Conservation (phyloP, 2,329 filamentous ascomycete species). For the Fusarium annulatum region DNA sequence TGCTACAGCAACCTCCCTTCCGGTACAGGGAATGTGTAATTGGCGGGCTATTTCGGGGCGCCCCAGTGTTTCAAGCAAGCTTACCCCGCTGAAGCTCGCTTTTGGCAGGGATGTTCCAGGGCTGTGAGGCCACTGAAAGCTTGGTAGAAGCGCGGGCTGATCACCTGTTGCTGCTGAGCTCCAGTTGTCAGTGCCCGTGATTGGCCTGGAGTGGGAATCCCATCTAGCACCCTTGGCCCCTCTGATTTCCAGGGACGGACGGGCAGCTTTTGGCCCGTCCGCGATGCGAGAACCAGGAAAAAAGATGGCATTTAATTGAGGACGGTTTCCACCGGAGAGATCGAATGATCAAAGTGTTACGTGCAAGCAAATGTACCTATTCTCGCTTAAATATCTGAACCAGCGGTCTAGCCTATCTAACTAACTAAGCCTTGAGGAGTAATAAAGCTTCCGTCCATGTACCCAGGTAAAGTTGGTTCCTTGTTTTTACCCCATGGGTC, state of each 20-base stretch:
- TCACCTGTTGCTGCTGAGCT: slow-evolving; percentile 26
- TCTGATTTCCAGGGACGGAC: slow-evolving; percentile 24
- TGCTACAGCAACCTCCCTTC: slow-evolving; percentile 39
- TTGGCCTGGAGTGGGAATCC: slow-evolving; percentile 15
- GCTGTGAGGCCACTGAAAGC: slow-evolving; percentile 35
- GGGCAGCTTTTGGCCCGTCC: slow-evolving; percentile 33
- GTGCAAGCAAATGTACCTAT: background rate
- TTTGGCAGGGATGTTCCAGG: slow-evolving; percentile 28
- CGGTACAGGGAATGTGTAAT: slow-evolving; percentile 5
- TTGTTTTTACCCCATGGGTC: slow-evolving; percentile 17
- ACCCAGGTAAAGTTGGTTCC: slow-evolving; percentile 7
- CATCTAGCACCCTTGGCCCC: slow-evolving; percentile 13
- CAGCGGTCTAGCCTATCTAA: background rate
- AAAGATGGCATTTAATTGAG: slow-evolving; percentile 20
- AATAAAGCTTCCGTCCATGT: background rate
- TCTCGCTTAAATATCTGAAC: slow-evolving; percentile 5
- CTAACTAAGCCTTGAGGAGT: background rate
- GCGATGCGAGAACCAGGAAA: slow-evolving; percentile 22
- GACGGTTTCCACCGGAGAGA: slow-evolving; percentile 20
- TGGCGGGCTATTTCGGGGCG: slow-evolving; percentile 39
- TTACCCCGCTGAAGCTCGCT: slow-evolving; percentile 44
- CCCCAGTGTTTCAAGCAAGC: slow-evolving; percentile 39
- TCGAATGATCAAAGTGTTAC: slow-evolving; percentile 27
- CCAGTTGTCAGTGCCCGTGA: slow-evolving; percentile 11
- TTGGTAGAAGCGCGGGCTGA: slow-evolving; percentile 33